phyloP scores from a whole-genome alignment of 305 asterid species.

The Plantago lanceolata region DNA sequence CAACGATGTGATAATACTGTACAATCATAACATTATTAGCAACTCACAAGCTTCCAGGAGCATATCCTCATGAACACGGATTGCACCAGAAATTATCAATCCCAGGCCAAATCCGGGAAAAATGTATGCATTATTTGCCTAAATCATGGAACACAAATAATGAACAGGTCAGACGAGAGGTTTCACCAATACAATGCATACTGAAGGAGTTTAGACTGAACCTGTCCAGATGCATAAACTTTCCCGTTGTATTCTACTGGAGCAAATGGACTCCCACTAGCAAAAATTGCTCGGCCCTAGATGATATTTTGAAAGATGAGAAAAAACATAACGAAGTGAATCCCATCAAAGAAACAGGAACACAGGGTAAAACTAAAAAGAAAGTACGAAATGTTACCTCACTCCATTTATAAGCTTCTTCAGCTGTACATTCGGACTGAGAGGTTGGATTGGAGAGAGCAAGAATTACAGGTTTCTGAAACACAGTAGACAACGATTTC shows the following conservation, averaged over 20 bases:
- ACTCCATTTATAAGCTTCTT: conserved; percentile 96
- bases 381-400: conserved; percentile 42
- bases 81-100: conserved; percentile 91
- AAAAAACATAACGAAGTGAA: conserved; percentile 8
- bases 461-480: conserved; percentile 89
- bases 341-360: neutral
- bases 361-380: conserved; percentile 8
- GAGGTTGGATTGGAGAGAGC: conserved; percentile 99
- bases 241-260: conserved; percentile 68
- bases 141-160: conserved; percentile 10
- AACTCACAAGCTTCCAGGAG: conserved; percentile 95
- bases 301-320: neutral
- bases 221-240: conserved; percentile 82
- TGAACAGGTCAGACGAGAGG: conserved; percentile 19
- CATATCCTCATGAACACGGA: conserved; percentile 94
- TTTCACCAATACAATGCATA: neutral
- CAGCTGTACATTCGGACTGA: conserved; percentile 97
- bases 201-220: conserved; percentile 25
- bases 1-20: neutral
- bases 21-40: neutral
- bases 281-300: conserved; percentile 88
- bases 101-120: conserved; percentile 98
- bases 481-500: conserved; percentile 7
- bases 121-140: conserved; percentile 95
- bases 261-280: conserved; percentile 94